phyloP scores from a whole-genome alignment of 2,329 filamentous ascomycete species.

The Fusarium pseudocircinatum region DNA sequence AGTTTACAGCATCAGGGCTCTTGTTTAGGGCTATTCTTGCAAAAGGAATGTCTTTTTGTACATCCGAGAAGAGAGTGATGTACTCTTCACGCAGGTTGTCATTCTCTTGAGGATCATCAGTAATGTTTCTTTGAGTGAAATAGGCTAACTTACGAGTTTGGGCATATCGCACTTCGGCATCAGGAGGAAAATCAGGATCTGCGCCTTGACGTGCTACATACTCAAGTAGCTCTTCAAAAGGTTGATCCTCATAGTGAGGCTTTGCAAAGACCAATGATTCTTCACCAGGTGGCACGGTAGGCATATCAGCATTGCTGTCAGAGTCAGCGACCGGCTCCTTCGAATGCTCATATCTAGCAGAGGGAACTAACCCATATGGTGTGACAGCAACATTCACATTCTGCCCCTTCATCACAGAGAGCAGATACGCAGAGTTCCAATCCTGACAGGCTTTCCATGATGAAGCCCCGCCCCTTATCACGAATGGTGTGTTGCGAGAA shows the following conservation, averaged over 20 bases:
- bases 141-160: conserved; percentile 69
- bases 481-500: conserved; percentile 77
- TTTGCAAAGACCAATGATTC: conserved; percentile 69
- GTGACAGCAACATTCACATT: conserved; percentile 81
- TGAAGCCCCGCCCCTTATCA: conserved; percentile 70
- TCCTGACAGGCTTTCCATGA: conserved; percentile 69
- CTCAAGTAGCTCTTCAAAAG: conserved; percentile 70
- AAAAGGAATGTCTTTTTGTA: conserved; percentile 73
- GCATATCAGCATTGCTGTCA: conserved; percentile 51
- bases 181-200: conserved; percentile 42
- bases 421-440: conserved; percentile 73
- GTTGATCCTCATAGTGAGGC: conserved; percentile 72
- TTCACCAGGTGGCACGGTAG: conserved; percentile 42
- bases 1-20: conserved; percentile 78
- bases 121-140: neutral
- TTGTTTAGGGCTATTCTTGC: conserved; percentile 75
- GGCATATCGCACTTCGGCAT: conserved; percentile 71
- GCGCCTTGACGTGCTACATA: conserved; percentile 69
- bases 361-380: conserved; percentile 69
- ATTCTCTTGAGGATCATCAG: conserved; percentile 66
- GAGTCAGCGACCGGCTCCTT: neutral
- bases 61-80: conserved; percentile 66
- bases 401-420: conserved; percentile 61
- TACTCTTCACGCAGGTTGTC: conserved; percentile 84
- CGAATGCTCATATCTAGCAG: neutral